Percentiles rank a stretch among this genome's conserved stretches.
Evolutionary conservation across 2,329 filamentous ascomycete species (phyloP).

Genomic region (Claviceps lovelessii): DNA sequence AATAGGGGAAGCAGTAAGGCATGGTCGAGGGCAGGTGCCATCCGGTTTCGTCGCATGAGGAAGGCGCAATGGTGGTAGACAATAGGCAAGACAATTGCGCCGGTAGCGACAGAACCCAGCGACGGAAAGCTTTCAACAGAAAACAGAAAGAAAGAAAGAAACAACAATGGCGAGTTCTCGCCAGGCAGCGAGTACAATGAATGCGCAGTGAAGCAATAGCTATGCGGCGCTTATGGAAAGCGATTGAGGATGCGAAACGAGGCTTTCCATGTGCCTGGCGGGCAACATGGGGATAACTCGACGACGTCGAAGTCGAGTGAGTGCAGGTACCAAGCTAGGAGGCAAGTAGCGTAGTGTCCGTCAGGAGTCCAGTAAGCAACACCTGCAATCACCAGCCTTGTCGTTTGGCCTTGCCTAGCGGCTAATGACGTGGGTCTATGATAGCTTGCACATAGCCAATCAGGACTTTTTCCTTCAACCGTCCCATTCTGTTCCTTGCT

Average conservation of each 20-base stretch:
- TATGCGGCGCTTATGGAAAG: not conserved
- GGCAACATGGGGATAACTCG: not conserved
- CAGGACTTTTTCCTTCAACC: constrained; percentile 11
- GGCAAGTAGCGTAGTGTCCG: not conserved
- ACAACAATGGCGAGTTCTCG: not conserved
- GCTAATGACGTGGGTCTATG: not conserved
- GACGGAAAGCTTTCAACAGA: not conserved
- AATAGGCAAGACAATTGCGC: constrained; percentile 1
- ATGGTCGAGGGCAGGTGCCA: constrained; percentile 17
- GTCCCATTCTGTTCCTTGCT: constrained; percentile 9
- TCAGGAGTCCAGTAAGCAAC: not conserved
- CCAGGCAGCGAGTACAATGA: not conserved
- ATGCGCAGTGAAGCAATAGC: not conserved
- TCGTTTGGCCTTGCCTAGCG: not conserved
- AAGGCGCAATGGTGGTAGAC: constrained; percentile 3
- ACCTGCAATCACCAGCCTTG: not conserved
- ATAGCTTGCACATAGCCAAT: constrained; percentile 1
- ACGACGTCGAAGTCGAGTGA: not conserved
- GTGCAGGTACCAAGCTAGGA: not conserved
- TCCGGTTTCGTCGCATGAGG: constrained; percentile 15
- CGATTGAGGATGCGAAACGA: not conserved
- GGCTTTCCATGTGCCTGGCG: not conserved
- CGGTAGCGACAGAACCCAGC: not conserved
- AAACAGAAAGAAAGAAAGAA: not conserved
- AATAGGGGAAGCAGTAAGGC: constrained; percentile 15